Evolutionary conservation across 306 rosid genomes (phyloP).

Genomic region (Hippophae tibetana): DNA sequence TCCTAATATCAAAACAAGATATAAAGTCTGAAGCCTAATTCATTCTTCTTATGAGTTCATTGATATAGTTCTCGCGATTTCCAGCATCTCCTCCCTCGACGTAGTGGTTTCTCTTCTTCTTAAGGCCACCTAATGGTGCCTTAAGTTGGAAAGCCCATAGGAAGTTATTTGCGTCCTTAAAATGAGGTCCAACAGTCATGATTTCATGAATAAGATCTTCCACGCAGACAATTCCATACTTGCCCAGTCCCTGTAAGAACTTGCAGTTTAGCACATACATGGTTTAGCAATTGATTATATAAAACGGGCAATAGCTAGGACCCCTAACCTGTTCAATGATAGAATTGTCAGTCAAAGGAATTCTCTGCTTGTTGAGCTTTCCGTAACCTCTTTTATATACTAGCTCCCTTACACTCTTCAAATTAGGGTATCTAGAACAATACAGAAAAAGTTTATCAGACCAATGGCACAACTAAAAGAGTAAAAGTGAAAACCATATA

Average conservation of each 20-base stretch:
- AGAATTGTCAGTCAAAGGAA: slow-evolving; percentile 39
- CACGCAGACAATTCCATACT: slow-evolving; percentile 55
- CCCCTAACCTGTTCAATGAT: slow-evolving; percentile 31
- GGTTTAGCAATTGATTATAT: background rate
- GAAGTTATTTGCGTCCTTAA: slow-evolving; percentile 72
- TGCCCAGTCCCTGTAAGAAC: slow-evolving; percentile 48
- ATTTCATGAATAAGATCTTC: slow-evolving; percentile 81
- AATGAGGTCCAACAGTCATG: slow-evolving; percentile 68
- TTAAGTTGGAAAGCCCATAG: slow-evolving; percentile 77
- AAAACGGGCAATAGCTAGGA: background rate
- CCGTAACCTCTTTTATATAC: slow-evolving; percentile 62
- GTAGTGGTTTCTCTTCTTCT: slow-evolving; percentile 75
- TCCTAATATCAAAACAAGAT: too few relatives aligned
- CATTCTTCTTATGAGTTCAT: slow-evolving; percentile 75
- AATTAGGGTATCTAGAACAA: slow-evolving; percentile 51
- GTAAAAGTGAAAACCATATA: too few relatives aligned
- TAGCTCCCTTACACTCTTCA: slow-evolving; percentile 69
- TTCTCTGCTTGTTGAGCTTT: slow-evolving; percentile 37
- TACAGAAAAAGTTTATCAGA: slow-evolving; percentile 1
- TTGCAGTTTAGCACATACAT: background rate
- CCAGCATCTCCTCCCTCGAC: slow-evolving; percentile 86
- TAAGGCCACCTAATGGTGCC: slow-evolving; percentile 66
- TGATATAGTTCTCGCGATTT: slow-evolving; percentile 53
- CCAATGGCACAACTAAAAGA: background rate
- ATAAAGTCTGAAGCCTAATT: slow-evolving; percentile 25